Evolutionary conservation across 179 eudicot genomes (phyloP), one percentile per base, ranked within the genome.

Genomic region (Beta macrorhiza): DNA sequence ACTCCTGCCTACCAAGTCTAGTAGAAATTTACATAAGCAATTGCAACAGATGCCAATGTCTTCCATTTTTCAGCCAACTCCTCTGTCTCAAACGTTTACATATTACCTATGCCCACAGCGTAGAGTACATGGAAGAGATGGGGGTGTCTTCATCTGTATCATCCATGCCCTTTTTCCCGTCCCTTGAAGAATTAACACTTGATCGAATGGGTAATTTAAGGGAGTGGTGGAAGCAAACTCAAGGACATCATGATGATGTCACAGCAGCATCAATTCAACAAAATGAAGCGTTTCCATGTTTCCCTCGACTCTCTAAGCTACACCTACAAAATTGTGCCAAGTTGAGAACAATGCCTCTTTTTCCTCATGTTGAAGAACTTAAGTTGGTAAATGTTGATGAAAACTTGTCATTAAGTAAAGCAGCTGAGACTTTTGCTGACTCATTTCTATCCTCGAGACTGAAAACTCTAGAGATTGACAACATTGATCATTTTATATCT

Each of bases 81-180:
- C 83, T 61, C 11, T 65, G 20, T 32, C 83, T 85, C 19, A 83
- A 85, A 57, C 64, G 52, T 25, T 79, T 84, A 8, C 13, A 55
- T 37, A 75, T 84, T 59, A 59, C 53, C 6, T 73, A 67, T 22
- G 58, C 78, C 59, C 53, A 47, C 19, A 72, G 73, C 25, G 72
- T 84, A 49, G 78, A 80, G 67, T 84, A 84, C 81, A 77, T 84
- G 58, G 78, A 84, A 58, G 65, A n/a, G n/a, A 55, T 25, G 4
- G 49, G 22, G 20, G 17, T 49, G 65, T 19, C 32, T 58, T 42
- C 16, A 73, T 51, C 83, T 49, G 37, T 29, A 47, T 58, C 83
- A 64, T 7, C 68, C 47, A 11, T 8, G 10, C 22, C 32, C 17
- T 81, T 81, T 56, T 81, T 81, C 79, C 83, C 83, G 4, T 81